These are phyloP conservation scores for Thamnidium elegans DNA, from an alignment of 192 early-diverging fungal genomes.

Conservation along the genomic window DNA sequence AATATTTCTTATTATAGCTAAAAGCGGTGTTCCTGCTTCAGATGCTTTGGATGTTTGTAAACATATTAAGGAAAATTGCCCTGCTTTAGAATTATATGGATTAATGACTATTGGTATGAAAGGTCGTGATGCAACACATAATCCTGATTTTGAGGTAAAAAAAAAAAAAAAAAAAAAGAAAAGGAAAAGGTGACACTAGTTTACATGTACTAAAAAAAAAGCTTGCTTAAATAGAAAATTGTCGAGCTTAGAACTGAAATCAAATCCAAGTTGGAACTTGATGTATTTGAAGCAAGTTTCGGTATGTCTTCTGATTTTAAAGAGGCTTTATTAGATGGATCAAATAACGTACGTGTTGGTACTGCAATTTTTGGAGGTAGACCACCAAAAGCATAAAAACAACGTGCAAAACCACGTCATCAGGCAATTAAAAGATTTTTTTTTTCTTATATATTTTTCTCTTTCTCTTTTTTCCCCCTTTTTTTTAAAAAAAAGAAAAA, in stretches of 20 bases:
- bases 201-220: background rate
- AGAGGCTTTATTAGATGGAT: conserved; percentile 77
- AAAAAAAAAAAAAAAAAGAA: background rate
- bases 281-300: conserved; percentile 82
- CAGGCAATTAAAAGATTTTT: background rate
- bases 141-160: conserved; percentile 75
- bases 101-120: conserved; percentile 97
- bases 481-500: background rate
- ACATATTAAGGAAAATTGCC: conserved; percentile 64
- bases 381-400: conserved; percentile 19
- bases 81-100: conserved; percentile 68
- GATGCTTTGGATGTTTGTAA: conserved; percentile 56
- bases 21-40: conserved; percentile 68
- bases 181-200: background rate
- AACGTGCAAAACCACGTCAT: no score
- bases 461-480: background rate
- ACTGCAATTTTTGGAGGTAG: conserved; percentile 87
- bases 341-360: conserved; percentile 93
- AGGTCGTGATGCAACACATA: conserved; percentile 46
- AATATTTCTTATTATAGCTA: conserved; percentile 46
- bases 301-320: conserved; percentile 98
- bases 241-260: conserved; percentile 39
- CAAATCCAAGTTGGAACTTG: conserved; percentile 32
- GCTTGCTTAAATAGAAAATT: conserved; percentile 26
- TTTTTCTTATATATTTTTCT: background rate